Conservation (phyloP, 2,329 filamentous ascomycete species). For the Didymella glomerata region DNA sequence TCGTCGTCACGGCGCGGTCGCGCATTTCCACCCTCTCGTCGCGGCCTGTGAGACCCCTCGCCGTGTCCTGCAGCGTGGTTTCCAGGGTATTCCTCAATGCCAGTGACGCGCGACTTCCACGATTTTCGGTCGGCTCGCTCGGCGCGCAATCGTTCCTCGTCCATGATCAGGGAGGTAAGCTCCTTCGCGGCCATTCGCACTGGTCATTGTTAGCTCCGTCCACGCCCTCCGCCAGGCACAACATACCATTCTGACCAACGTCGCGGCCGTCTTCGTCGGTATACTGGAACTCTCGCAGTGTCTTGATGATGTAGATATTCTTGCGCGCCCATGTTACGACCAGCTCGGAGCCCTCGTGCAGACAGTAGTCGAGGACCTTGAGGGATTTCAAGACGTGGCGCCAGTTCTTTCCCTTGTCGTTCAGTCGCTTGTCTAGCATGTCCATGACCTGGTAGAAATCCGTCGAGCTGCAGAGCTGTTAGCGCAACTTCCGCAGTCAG, state of each 20-base stretch:
- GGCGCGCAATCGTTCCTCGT: slow-evolving; percentile 89
- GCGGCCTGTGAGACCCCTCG: slow-evolving; percentile 49
- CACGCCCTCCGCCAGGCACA: neutral
- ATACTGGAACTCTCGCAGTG: slow-evolving; percentile 94
- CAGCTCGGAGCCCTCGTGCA: slow-evolving; percentile 95
- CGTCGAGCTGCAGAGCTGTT: slow-evolving; percentile 70
- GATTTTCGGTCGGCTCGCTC: slow-evolving; percentile 91
- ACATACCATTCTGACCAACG: slow-evolving; percentile 92
- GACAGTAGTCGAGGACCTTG: slow-evolving; percentile 96
- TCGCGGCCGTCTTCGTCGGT: slow-evolving; percentile 94
- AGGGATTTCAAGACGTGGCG: slow-evolving; percentile 96
- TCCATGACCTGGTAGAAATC: slow-evolving; percentile 99
- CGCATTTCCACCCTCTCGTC: slow-evolving; percentile 43
- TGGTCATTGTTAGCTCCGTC: slow-evolving; percentile 53
- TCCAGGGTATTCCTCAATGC: slow-evolving; percentile 80
- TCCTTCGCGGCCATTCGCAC: slow-evolving; percentile 97
- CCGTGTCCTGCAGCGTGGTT: slow-evolving; percentile 45
- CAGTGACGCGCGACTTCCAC: slow-evolving; percentile 96
- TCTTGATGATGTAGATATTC: slow-evolving; percentile 99
- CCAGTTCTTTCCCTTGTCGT: slow-evolving; percentile 99
- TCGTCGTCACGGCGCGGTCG: slow-evolving; percentile 69
- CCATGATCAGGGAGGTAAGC: slow-evolving; percentile 86
- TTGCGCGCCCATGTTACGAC: slow-evolving; percentile 98
- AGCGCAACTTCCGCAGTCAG: slow-evolving; percentile 31
- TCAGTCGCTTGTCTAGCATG: slow-evolving; percentile 97